Evolutionary conservation across 768 basidiomycete species (phyloP).

Genomic region (Mycena pura): DNA sequence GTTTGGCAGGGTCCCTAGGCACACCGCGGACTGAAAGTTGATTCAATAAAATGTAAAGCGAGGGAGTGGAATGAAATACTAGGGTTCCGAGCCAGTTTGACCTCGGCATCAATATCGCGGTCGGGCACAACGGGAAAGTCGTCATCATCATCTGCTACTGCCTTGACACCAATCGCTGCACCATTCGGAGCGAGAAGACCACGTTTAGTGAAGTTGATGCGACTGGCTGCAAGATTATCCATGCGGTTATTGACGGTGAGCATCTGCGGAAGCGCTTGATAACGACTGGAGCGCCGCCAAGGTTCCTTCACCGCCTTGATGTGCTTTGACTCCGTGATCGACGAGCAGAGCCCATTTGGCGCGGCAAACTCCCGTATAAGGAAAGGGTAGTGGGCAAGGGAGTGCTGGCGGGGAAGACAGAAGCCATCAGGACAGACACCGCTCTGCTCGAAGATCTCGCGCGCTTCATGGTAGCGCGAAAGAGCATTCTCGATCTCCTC

Average conservation of each 20-base stretch:
- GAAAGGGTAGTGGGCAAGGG: slow-evolving; percentile 35
- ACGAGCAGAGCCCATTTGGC: slow-evolving; percentile 44
- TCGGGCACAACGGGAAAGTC: slow-evolving; percentile 8
- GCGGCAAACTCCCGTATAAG: slow-evolving; percentile 36
- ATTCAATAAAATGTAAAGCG: too few relatives aligned
- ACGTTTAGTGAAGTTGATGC: slow-evolving; percentile 25
- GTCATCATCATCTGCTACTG: slow-evolving; percentile 1
- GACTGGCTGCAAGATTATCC: slow-evolving; percentile 34
- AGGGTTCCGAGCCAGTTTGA: slow-evolving; percentile 8
- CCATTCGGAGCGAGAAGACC: slow-evolving; percentile 9
- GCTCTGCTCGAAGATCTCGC: slow-evolving; percentile 20
- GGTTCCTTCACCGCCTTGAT: slow-evolving; percentile 45
- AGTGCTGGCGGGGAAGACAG: slow-evolving; percentile 41
- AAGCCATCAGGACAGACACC: slow-evolving; percentile 26
- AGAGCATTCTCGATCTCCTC: slow-evolving; percentile 25
- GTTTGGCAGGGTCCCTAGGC: slow-evolving; percentile 3
- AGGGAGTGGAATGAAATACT: background rate
- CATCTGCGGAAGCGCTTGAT: slow-evolving; percentile 40
- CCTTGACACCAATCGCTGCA: background rate
- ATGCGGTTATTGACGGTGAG: slow-evolving; percentile 36
- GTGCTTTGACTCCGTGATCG: slow-evolving; percentile 43
- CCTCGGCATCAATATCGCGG: slow-evolving; percentile 7
- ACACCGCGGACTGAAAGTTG: slow-evolving; percentile 12
- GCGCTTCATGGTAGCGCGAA: slow-evolving; percentile 28
- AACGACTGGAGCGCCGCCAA: slow-evolving; percentile 34